Percentiles rank a stretch among this genome's conserved stretches.
These are phyloP conservation scores for Blastobotrys buckinghamii DNA, from an alignment of 1,139 yeast genomes.

Conservation along the genomic window DNA sequence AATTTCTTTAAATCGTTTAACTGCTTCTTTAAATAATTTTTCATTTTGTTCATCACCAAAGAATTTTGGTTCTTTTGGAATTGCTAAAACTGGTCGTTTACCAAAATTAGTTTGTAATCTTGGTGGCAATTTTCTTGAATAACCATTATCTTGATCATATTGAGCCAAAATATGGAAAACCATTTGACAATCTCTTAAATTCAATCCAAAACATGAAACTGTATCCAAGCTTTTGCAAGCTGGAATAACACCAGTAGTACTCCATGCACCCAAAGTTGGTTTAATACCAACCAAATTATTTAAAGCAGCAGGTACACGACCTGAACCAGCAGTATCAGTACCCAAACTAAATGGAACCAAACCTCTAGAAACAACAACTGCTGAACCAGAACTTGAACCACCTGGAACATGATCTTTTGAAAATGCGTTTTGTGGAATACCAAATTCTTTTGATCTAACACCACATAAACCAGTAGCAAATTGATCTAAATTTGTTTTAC, in stretches of 20 bases:
- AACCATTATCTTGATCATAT: constrained; percentile 74
- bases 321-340: constrained; percentile 98
- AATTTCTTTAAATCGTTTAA: constrained; percentile 46
- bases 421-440: constrained; percentile 76
- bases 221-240: constrained; percentile 94
- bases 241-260: constrained; percentile 89
- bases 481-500: constrained; percentile 91
- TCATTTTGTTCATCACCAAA: constrained; percentile 78
- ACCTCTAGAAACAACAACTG: constrained; percentile 83
- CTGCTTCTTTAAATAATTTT: constrained; percentile 54
- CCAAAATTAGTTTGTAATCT: constrained; percentile 59
- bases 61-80: constrained; percentile 72
- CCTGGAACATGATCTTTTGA: constrained; percentile 76
- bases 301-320: constrained; percentile 95
- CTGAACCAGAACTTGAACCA: constrained; percentile 96
- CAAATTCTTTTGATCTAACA: constrained; percentile 80
- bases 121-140: constrained; percentile 66
- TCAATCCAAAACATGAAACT: constrained; percentile 76
- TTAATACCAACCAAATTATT: constrained; percentile 88
- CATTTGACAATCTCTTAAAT: constrained; percentile 74
- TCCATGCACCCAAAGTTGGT: constrained; percentile 84
- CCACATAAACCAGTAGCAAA: constrained; percentile 98
- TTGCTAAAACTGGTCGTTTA: constrained; percentile 58
- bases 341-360: constrained; percentile 84
- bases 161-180: constrained; percentile 65